Evolutionary conservation across 352 stramenopile species (phyloP).

Genomic region (Globisporangium emineosum): DNA sequence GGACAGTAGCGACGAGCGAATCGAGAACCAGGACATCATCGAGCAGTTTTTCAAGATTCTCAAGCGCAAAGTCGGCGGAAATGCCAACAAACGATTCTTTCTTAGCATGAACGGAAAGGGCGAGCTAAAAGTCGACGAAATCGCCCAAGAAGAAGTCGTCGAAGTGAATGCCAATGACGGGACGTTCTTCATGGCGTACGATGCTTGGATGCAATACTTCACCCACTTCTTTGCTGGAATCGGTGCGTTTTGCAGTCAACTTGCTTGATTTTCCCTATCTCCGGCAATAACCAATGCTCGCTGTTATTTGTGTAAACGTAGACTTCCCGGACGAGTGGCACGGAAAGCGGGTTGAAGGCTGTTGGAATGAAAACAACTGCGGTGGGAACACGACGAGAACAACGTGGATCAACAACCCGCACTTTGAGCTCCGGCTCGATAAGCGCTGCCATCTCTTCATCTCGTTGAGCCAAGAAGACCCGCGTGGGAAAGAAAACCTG

Average conservation of each 20-base stretch:
- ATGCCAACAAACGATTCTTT: slow-evolving; percentile 65
- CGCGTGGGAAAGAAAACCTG: slow-evolving; percentile 58
- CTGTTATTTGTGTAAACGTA: slow-evolving; percentile 11
- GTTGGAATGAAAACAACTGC: slow-evolving; percentile 75
- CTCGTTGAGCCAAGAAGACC: slow-evolving; percentile 80
- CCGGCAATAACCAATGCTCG: too few relatives aligned
- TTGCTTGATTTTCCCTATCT: background rate
- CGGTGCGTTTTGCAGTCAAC: slow-evolving; percentile 28
- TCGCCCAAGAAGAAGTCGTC: slow-evolving; percentile 69
- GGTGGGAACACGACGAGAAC: slow-evolving; percentile 77
- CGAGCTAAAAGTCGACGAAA: slow-evolving; percentile 54
- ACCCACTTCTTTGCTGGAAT: slow-evolving; percentile 91
- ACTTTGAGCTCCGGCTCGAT: slow-evolving; percentile 69
- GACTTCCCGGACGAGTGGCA: slow-evolving; percentile 89
- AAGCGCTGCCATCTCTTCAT: slow-evolving; percentile 65
- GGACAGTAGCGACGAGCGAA: slow-evolving; percentile 71
- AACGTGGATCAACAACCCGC: slow-evolving; percentile 89
- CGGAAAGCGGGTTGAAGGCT: slow-evolving; percentile 66
- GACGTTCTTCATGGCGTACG: slow-evolving; percentile 92
- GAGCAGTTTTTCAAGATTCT: slow-evolving; percentile 73
- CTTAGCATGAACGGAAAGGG: slow-evolving; percentile 49
- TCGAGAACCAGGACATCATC: slow-evolving; percentile 78
- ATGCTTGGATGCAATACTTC: slow-evolving; percentile 86
- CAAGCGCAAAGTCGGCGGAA: slow-evolving; percentile 57
- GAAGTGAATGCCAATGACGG: slow-evolving; percentile 86